A percentile compares a stretch with the other conserved stretches of the same genome.
Evolutionary conservation across 2,329 filamentous ascomycete genomes (phyloP).

Genomic region (Arthrobotrys pseudoclavata): DNA sequence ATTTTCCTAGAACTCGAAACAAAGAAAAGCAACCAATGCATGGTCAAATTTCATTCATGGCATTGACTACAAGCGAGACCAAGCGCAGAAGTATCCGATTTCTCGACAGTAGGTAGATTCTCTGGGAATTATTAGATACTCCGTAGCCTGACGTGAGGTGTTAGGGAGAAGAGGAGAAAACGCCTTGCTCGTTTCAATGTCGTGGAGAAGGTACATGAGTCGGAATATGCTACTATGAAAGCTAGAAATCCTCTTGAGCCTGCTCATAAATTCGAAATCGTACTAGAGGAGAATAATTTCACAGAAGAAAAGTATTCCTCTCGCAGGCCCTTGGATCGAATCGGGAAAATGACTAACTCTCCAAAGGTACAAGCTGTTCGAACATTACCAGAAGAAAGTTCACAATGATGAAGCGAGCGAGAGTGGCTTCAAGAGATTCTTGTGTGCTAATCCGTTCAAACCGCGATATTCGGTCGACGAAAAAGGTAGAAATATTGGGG

Average conservation of each 20-base stretch:
- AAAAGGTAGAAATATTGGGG: slow-evolving; percentile 74
- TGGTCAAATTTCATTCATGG: slow-evolving; percentile 81
- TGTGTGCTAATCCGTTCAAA: slow-evolving; percentile 78
- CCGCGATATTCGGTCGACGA: slow-evolving; percentile 68
- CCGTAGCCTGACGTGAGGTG: background rate
- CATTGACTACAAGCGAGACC: slow-evolving; percentile 76
- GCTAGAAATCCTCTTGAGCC: slow-evolving; percentile 74
- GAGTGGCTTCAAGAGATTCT: slow-evolving; percentile 77
- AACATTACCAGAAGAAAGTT: slow-evolving; percentile 80
- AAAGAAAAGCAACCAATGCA: slow-evolving; percentile 80
- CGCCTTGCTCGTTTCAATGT: slow-evolving; percentile 78
- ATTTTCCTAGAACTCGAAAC: slow-evolving; percentile 78
- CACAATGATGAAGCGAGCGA: slow-evolving; percentile 77
- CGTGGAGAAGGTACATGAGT: slow-evolving; percentile 76
- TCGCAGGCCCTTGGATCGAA: slow-evolving; percentile 33
- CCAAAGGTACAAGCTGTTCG: slow-evolving; percentile 71
- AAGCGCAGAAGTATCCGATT: slow-evolving; percentile 75
- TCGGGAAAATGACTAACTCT: background rate
- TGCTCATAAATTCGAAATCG: slow-evolving; percentile 77
- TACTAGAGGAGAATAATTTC: slow-evolving; percentile 78
- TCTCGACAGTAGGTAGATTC: slow-evolving; percentile 73
- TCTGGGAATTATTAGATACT: slow-evolving; percentile 18
- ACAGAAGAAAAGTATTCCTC: slow-evolving; percentile 78
- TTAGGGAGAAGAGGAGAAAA: slow-evolving; percentile 71
- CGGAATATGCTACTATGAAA: slow-evolving; percentile 69